Base-by-base conservation (phyloP, 1,284 basidiomycete species). In the Ustilago bromivora region DNA sequence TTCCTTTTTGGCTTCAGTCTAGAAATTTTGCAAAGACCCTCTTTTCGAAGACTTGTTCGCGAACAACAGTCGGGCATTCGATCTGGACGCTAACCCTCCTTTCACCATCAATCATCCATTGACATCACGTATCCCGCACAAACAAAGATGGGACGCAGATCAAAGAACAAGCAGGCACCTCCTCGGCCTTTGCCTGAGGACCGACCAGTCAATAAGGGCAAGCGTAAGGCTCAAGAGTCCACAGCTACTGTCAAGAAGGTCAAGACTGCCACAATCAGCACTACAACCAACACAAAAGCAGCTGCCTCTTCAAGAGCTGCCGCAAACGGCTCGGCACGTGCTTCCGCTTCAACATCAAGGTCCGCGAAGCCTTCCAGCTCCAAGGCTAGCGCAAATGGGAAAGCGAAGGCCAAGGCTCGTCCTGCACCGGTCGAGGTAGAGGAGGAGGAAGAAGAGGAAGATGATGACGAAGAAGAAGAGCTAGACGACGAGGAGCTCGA, bases 161-260 rank as follows among this genome's bases (percentile, higher is more conserved):
- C 94, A 78, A 94, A 93, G 88, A 92, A 93, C 88, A 97, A 97
- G 89, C 95, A 98, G 87, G 90, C 89, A 0, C 88, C 91, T 5
- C 94, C 94, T 2, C 88, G 88, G 68, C 91, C 94, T 47, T 84
- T 95, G 23, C 40, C 87, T 86, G 55, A 90, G 90, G 59, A 89
- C 87, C 71, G 89, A 11, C 43, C 62, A 6, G 82, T 80, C 68
- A 79, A 71, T 69, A 86, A 87, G 80, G 76, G 76, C 9, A 87
- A 86, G 78, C 80, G 80, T 38, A 88, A 88, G 83, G 86, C 82
- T 36, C 86, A 82, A 66, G 74, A 67, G 77, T 79, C 77, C 31
- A 63, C 53, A 53, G 75, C 52, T 62, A 79, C 76, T 71, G 79
- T 76, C 49, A 73, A 80, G 65, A 76, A 74, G 57, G 79, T 76